Conservation (phyloP, 108 stramenopile species). For the Hondaea fermentalgiana region DNA sequence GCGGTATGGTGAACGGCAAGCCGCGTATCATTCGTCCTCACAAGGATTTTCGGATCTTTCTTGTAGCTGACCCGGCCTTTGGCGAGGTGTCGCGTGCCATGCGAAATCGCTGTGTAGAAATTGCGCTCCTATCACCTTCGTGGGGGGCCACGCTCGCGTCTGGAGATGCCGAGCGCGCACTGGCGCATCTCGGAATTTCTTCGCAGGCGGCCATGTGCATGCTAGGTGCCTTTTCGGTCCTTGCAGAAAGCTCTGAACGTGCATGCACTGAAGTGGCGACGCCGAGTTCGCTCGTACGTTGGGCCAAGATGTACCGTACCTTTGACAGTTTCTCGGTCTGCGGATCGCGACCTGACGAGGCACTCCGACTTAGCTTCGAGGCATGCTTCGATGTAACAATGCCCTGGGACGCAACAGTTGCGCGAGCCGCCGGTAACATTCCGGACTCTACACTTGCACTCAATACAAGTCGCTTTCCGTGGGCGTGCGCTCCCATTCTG, state of each 20-base stretch:
- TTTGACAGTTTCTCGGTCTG: neutral
- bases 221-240: neutral
- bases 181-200: neutral
- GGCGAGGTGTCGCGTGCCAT: slow-evolving; percentile 94
- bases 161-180: neutral
- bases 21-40: slow-evolving; percentile 72
- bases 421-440: neutral
- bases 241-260: neutral
- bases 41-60: slow-evolving; percentile 83
- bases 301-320: neutral
- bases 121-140: slow-evolving; percentile 35
- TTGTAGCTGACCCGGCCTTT: slow-evolving; percentile 70
- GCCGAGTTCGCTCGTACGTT: neutral
- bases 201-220: neutral
- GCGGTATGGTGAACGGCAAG: slow-evolving; percentile 53
- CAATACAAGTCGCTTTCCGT: neutral
- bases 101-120: slow-evolving; percentile 96
- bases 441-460: neutral
- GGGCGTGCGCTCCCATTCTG: neutral
- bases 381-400: neutral
- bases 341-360: neutral
- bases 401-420: neutral
- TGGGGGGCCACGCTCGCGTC: neutral
- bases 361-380: neutral
- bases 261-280: neutral